Evolutionary conservation across 2,329 filamentous ascomycete genomes (phyloP), one percentile per base, ranked within the genome.

Genomic region (Iodosphaeria phyllophila): DNA sequence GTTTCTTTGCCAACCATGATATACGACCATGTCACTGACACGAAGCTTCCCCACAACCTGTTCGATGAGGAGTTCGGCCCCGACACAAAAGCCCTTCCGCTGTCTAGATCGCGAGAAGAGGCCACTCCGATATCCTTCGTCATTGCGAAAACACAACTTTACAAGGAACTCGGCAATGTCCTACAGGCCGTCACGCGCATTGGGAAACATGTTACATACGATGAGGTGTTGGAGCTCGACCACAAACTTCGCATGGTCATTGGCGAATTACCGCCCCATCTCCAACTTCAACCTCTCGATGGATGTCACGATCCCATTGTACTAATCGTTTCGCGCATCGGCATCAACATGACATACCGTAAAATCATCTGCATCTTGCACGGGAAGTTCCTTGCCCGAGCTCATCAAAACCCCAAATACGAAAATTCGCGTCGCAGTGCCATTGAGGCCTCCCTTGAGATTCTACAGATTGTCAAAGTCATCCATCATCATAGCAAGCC

Each of bases 321-420:
- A 14, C 64, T 89, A 30, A 73, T 93, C 29, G 75, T 92, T 54
- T 76, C 84, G 25, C 72, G 84, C 15, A 84, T 83, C 43, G 77
- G 76, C 28, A 55, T 93, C 16, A 79, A 89, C 32, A 74, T 89
- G 24, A 53, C 93, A 5, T 92, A 83, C 42, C 72, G 91, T 34
- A 92, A 92, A 51, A 77, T 83, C 11, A 64, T 92, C 38, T 91
- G 82, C 39, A 66, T 92, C 13, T 63, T 98, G 19, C 89, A 98
- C 47, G 67, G 83, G 25, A 83, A 83, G 34, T 93, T 89, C 45
- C 63, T 92, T 29, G 59, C 67, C n/a, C 67, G 73, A 30, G 78
- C 83, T 5, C 61, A 77, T 23, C 67, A 77, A 30, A 89, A 86
- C 37, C 58, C 76, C 7, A 66, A 83, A 6, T 95, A 92, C 41